phyloP scores from a whole-genome alignment of 495 filamentous ascomycete species.

The Cairneyella variabilis region DNA sequence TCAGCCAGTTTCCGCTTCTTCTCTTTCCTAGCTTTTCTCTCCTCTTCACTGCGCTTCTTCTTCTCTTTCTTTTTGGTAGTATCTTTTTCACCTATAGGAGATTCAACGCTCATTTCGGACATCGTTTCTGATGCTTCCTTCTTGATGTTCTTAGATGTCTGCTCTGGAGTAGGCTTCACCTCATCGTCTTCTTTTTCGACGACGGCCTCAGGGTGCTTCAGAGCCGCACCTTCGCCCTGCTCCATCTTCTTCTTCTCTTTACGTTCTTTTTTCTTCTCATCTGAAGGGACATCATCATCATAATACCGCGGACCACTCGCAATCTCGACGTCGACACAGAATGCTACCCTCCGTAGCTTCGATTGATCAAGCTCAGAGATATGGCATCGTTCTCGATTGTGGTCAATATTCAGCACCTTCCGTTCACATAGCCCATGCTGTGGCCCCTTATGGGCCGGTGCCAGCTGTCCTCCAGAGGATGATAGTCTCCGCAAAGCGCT shows the following conservation, averaged over 20 bases:
- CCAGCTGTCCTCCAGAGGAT: constrained; percentile 54
- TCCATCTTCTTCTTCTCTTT: constrained; percentile 65
- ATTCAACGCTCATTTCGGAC: constrained; percentile 33
- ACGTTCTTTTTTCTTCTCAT: constrained; percentile 43
- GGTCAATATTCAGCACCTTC: constrained; percentile 81
- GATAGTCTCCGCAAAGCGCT: constrained; percentile 80
- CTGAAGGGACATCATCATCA: constrained; percentile 36
- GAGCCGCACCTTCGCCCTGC: constrained; percentile 62
- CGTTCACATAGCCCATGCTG: constrained; percentile 64
- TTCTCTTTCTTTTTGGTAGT: constrained; percentile 76
- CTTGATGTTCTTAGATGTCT: constrained; percentile 29
- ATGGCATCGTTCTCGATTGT: constrained; percentile 69
- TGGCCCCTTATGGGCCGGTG: constrained; percentile 33
- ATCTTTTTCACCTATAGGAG: constrained; percentile 38
- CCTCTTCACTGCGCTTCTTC: constrained; percentile 86
- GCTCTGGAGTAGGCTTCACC: constrained; percentile 40
- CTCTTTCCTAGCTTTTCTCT: constrained; percentile 82
- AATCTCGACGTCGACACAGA: constrained; percentile 97
- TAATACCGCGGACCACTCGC: constrained; percentile 57
- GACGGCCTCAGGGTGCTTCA: constrained; percentile 57
- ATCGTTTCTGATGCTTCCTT: constrained; percentile 27
- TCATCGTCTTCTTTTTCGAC: constrained; percentile 54
- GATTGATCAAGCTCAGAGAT: constrained; percentile 74
- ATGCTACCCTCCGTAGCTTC: constrained; percentile 83
- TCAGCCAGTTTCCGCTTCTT: constrained; percentile 73